phyloP scores from a whole-genome alignment of 2,329 filamentous ascomycete genomes.

The Pseudocercospora crystallina region DNA sequence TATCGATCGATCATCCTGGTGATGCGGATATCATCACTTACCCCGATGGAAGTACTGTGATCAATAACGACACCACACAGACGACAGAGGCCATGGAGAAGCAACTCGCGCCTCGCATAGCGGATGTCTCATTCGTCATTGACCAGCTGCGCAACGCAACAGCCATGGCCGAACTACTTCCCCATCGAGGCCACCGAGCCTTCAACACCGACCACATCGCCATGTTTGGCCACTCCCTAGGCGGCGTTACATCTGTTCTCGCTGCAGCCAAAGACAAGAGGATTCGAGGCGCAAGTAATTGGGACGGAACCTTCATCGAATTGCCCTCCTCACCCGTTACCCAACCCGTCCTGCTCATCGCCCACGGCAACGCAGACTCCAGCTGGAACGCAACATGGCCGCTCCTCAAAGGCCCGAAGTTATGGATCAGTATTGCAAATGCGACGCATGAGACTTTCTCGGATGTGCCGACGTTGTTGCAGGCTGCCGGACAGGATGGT shows the following conservation, averaged over 20 bases:
- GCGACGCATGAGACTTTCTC: conserved; percentile 23
- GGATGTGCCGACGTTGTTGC: conserved; percentile 18
- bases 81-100: neutral
- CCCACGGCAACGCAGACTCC: conserved; percentile 15
- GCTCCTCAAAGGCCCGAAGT: conserved; percentile 27
- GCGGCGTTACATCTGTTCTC: conserved; percentile 25
- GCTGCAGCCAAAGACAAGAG: conserved; percentile 20
- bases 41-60: conserved; percentile 42
- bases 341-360: conserved; percentile 27
- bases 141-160: conserved; percentile 31
- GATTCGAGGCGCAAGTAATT: conserved; percentile 24
- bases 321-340: conserved; percentile 20
- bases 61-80: conserved; percentile 22
- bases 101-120: conserved; percentile 11
- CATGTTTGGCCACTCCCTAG: conserved; percentile 28
- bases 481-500: conserved; percentile 11
- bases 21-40: conserved; percentile 50
- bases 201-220: conserved; percentile 1
- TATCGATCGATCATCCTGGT: conserved; percentile 52
- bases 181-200: too few relatives aligned
- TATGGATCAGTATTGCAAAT: conserved; percentile 26
- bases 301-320: conserved; percentile 25
- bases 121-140: conserved; percentile 42
- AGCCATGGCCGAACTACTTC: conserved; percentile 1
- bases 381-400: conserved; percentile 21